These are phyloP conservation scores for Skeletonema tropicum DNA, from an alignment of 108 stramenopile genomes.

Conservation along the genomic window DNA sequence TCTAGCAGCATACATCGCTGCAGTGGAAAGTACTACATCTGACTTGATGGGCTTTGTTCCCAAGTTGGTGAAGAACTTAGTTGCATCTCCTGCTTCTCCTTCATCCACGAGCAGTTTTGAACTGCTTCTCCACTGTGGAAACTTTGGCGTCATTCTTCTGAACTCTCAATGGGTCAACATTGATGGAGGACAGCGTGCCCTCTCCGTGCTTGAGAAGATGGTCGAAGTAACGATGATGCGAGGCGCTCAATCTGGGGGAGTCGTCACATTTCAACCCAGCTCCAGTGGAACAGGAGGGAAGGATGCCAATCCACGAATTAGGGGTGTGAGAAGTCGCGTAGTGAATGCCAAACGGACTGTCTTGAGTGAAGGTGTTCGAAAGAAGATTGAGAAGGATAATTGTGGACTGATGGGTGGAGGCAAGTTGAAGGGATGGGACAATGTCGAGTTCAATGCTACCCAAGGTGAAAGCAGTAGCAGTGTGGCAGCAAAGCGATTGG, in stretches of 20 bases:
- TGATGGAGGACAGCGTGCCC: slow-evolving; percentile 49
- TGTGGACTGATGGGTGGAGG: not conserved
- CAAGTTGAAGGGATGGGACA: slow-evolving; percentile 19
- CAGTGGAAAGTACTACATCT: slow-evolving; percentile 63
- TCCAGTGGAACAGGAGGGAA: not conserved
- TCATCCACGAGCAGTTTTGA: too few relatives aligned
- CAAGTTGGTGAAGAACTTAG: not conserved
- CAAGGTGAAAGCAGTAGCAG: not conserved
- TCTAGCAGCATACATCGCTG: slow-evolving; percentile 54
- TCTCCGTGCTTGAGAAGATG: slow-evolving; percentile 68
- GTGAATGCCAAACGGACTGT: slow-evolving; percentile 76
- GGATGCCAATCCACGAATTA: slow-evolving; percentile 2
- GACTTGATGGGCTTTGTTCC: slow-evolving; percentile 52
- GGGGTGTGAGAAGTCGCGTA: slow-evolving; percentile 58
- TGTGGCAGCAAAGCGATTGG: slow-evolving; percentile 7
- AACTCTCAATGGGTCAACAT: slow-evolving; percentile 55
- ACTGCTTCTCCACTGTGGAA: slow-evolving; percentile 62
- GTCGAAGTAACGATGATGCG: slow-evolving; percentile 79
- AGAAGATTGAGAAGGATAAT: slow-evolving; percentile 38
- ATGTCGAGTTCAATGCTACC: slow-evolving; percentile 6
- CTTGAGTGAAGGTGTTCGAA: slow-evolving; percentile 52
- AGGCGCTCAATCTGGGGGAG: slow-evolving; percentile 77
- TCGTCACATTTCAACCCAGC: slow-evolving; percentile 43
- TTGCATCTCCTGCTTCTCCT: too few relatives aligned
- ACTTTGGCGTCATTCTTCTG: slow-evolving; percentile 71